A percentile compares a stretch with the other conserved stretches of the same genome.
Conservation (phyloP, 768 basidiomycete species). For the Suillus plorans region DNA sequence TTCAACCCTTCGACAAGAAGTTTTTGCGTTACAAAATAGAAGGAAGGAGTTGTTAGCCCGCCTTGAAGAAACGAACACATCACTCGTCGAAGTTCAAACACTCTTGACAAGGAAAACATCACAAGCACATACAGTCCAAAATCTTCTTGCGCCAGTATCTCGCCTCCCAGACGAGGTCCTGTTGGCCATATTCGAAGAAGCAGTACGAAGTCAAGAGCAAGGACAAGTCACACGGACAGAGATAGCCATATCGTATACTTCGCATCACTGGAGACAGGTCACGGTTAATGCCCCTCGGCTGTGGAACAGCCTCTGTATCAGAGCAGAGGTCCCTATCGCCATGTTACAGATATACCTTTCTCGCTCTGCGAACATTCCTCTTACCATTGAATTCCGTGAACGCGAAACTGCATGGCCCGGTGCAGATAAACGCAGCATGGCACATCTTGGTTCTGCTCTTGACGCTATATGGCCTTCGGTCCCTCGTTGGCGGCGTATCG, state of each 20-base stretch:
- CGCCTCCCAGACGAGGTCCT: background rate
- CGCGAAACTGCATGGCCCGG: background rate
- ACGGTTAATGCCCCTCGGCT: background rate
- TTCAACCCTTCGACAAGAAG: slow-evolving; percentile 3
- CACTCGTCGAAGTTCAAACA: background rate
- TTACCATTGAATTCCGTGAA: slow-evolving; percentile 2
- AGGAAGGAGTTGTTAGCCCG: background rate
- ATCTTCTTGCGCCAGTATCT: slow-evolving; percentile 2
- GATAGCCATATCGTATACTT: slow-evolving; percentile 6
- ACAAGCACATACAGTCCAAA: slow-evolving; percentile 3
- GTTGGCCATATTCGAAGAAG: slow-evolving; percentile 7
- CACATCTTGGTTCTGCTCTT: background rate
- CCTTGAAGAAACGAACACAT: background rate
- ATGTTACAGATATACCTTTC: background rate
- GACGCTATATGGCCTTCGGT: background rate
- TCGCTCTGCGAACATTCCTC: background rate
- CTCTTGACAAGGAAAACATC: background rate
- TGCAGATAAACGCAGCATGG: slow-evolving; percentile 4
- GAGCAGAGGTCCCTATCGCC: background rate
- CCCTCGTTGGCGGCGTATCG: slow-evolving; percentile 2
- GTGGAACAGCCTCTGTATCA: slow-evolving; percentile 5
- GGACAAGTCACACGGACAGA: background rate
- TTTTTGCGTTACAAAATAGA: background rate
- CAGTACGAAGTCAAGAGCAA: background rate
- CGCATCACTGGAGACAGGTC: slow-evolving; percentile 3